phyloP scores from a whole-genome alignment of 306 rosid species.

The Cajanus cajan region DNA sequence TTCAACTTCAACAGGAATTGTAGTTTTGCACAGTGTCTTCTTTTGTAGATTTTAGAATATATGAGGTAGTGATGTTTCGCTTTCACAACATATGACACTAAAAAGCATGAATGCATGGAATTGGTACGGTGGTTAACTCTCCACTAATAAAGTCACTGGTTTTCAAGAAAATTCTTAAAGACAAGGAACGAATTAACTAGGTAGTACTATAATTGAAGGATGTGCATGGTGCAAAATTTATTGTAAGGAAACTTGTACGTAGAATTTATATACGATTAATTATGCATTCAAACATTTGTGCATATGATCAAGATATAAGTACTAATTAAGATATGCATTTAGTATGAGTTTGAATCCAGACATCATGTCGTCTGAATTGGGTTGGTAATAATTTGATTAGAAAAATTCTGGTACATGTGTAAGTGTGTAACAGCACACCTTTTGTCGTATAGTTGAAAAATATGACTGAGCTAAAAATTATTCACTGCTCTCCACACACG shows the following conservation, averaged over 20 bases:
- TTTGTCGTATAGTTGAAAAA: background rate
- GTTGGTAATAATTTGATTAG: background rate
- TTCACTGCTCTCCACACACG: background rate
- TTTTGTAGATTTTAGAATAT: background rate
- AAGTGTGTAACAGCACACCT: too few relatives aligned
- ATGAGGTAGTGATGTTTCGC: constrained; percentile 15
- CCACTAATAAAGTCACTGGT: background rate
- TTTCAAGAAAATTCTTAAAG: background rate
- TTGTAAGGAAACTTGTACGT: background rate
- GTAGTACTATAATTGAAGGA: background rate
- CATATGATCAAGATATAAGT: background rate
- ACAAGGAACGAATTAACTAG: background rate
- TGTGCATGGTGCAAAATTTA: background rate
- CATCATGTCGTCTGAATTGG: background rate
- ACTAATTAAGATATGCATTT: background rate
- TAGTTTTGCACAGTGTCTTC: background rate
- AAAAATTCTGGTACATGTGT: background rate
- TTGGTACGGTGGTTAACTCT: background rate
- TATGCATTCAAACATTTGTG: background rate
- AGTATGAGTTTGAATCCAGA: background rate
- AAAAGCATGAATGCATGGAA: background rate
- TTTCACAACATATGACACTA: constrained; percentile 19
- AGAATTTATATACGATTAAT: background rate
- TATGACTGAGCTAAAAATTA: background rate
- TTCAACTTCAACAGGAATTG: constrained; percentile 13